Percentiles rank a stretch among this genome's conserved stretches.
phyloP scores from a whole-genome alignment of 495 filamentous ascomycete genomes.

The Tuber indicum region DNA sequence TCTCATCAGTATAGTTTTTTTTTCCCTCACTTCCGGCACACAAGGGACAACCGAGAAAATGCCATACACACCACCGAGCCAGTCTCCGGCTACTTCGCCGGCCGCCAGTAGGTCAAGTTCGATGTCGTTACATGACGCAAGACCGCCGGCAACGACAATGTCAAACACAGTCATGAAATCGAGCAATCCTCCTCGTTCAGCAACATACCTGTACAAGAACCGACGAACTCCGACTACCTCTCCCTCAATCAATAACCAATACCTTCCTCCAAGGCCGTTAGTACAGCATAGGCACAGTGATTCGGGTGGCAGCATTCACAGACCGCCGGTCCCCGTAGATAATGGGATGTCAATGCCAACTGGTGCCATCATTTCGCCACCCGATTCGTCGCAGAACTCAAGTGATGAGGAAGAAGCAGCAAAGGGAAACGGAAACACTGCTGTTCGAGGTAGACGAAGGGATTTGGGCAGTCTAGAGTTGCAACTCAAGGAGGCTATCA shows the following conservation, averaged over 20 bases:
- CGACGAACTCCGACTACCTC: constrained; percentile 55
- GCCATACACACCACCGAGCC: constrained; percentile 89
- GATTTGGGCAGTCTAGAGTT: constrained; percentile 61
- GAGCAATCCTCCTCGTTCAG: constrained; percentile 43
- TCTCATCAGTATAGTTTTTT: constrained; percentile 22
- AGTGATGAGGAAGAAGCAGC: constrained; percentile 73
- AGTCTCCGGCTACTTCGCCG: constrained; percentile 68
- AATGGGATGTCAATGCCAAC: constrained; percentile 55
- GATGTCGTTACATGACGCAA: constrained; percentile 46
- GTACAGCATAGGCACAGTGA: constrained; percentile 42
- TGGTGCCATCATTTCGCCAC: constrained; percentile 78
- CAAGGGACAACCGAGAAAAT: constrained; percentile 56
- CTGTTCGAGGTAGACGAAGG: constrained; percentile 44
- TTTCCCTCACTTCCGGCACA: constrained; percentile 16
- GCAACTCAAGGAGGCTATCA: constrained; percentile 76
- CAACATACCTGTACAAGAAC: constrained; percentile 61
- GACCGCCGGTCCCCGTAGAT: constrained; percentile 71
- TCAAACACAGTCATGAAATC: constrained; percentile 49
- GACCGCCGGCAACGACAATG: constrained; percentile 55
- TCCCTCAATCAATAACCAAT: constrained; percentile 27
- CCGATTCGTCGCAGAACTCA: constrained; percentile 67
- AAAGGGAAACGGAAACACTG: constrained; percentile 41
- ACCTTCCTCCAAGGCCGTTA: constrained; percentile 6
- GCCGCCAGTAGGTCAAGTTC: constrained; percentile 46
- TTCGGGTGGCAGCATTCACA: constrained; percentile 55